phyloP scores from a whole-genome alignment of 2,329 filamentous ascomycete species.

The Botrytis squamosa region DNA sequence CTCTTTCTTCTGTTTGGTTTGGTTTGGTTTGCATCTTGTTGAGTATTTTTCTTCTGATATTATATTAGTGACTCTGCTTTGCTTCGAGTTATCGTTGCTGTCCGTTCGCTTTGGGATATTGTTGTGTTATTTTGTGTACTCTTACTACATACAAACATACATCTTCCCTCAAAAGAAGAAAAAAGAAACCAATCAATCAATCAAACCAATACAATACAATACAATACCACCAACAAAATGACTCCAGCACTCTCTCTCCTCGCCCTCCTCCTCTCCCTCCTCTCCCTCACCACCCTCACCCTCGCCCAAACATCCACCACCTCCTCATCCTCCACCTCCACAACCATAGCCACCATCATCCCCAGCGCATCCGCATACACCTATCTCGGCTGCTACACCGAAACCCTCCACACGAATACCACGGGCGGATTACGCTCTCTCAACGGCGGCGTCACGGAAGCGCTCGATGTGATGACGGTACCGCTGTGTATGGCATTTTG shows the following conservation, averaged over 20 bases:
- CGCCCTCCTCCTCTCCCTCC: not conserved
- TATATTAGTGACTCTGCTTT: not conserved
- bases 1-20: no score
- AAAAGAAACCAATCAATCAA: not conserved
- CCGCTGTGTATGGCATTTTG: constrained; percentile 31
- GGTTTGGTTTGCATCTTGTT: not conserved
- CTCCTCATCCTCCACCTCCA: not conserved
- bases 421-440: constrained; percentile 9
- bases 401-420: not conserved
- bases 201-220: not conserved
- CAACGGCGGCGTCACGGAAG: constrained; percentile 7
- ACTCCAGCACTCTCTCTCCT: not conserved
- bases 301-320: not conserved
- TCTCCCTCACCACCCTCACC: not conserved
- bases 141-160: not conserved
- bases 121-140: not conserved
- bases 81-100: not conserved
- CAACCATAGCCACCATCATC: not conserved
- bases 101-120: not conserved
- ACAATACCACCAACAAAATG: not conserved
- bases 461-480: constrained; percentile 32
- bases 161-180: not conserved
- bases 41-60: not conserved
- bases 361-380: constrained; percentile 5
- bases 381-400: constrained; percentile 17